Evolutionary conservation across 225 moss, liverwort and hornwort species (phyloP), one percentile per base, ranked within the genome.

Genomic region (Anthoceros angustus): DNA sequence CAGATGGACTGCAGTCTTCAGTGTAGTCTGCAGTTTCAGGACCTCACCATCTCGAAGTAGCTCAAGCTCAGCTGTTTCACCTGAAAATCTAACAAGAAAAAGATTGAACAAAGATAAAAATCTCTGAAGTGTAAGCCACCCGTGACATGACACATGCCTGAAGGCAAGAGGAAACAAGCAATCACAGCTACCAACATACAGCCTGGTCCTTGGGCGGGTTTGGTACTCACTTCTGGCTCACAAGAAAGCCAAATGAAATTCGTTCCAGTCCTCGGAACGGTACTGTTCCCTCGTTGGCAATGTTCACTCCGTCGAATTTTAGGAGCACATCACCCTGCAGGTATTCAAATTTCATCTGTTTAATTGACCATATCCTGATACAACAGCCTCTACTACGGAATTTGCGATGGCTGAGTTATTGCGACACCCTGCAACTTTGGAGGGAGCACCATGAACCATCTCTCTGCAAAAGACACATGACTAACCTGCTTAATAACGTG

Each of bases 271-370:
- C 88, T 70, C 91, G 85, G 67, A 98, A 98, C 12, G 98, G 92
- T 66, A 92, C 92, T 38, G 98, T 98, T 69, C 98, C 98, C 80
- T 98, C 92, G 71, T 98, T 98, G 67, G 98, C 92, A 9, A 98
- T 85, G 68, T 80, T 72, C 50, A 89, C 80, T 50, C 81, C 82
- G 73, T 98, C 98, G 78, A 98, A 98, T 69, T 86, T 98, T 84
- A 98, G 79, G 43, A 98, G 74, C 25, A 98, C 98, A 73, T 98
- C 98, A 41, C 98, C 92, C 98, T 98, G 83, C 41, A 75, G 49
- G 4, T 63, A 42, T 11, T 40, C 4, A 64, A n/a, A 45, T 0
- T 25, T 18, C 15, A 43, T 67, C 23, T 46, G 41, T 25, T 8
- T 40, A 0, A 68, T 15, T 24, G 25, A 67, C 39, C 40, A 6